Evolutionary conservation across 257 asterid species (phyloP), one percentile per base, ranked within the genome.

Genomic region (Henckelia pumila): DNA sequence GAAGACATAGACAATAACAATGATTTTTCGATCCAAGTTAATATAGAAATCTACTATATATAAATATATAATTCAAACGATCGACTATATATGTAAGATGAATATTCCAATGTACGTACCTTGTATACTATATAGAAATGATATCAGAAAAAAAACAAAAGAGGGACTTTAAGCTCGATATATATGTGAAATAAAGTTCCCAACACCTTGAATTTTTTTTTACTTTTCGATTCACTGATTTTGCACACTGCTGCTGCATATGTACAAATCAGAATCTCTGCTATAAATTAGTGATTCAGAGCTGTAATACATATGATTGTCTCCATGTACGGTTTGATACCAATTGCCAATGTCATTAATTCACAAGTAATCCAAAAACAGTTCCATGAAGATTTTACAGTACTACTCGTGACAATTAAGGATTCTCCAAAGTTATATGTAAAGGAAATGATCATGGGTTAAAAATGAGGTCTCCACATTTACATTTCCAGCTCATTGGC

Each of bases 401-500:
- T n/a, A n/a, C n/a, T n/a, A n/a, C n/a, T n/a, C n/a, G n/a, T n/a
- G n/a, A n/a, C n/a, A n/a, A n/a, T n/a, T n/a, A n/a, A 28, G 52
- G 52, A 40, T 40, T 40, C 52, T 40, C 14, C 52, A n/a, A 40
- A 40, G 52, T 40, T 40, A 3, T 40, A 40, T n/a, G n/a, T 40
- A 40, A 17, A 40, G 1, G 52, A 13, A 40, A 40, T n/a, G n/a
- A n/a, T 47, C 17, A 47, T 47, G 55, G 55, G 55, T 47, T 47
- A 47, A 47, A 16, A 47, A 47, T 5, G 55, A 47, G 55, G 55
- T 17, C 17, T 6, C 55, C 55, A 5, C 55, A 47, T 47, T 47
- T 47, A 47, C 55, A 47, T 47, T 47, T 47, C 55, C 55, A 47
- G 55, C 20, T 47, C 55, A 47, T 47, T 14, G 55, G 55, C 55